Conservation (phyloP, 192 early-diverging fungal species). For the Coemansia sp. region DNA sequence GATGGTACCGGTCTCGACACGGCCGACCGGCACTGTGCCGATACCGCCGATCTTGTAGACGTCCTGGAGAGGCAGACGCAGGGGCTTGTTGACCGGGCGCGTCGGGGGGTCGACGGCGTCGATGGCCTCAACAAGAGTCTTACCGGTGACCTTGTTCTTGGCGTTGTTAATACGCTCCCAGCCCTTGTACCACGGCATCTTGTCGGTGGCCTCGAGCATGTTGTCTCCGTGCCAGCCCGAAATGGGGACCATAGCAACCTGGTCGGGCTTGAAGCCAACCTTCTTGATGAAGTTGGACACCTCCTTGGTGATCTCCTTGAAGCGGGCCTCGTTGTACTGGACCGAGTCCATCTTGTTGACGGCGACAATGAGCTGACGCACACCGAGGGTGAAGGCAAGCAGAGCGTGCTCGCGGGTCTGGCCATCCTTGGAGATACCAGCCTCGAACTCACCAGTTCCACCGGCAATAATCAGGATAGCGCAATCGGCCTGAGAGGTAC, state of each 20-base stretch:
- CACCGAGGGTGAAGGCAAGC: constrained; percentile 97
- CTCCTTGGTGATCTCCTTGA: constrained; percentile 95
- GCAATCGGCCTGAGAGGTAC: constrained; percentile 97
- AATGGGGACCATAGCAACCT: constrained; percentile 95
- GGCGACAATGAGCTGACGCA: constrained; percentile 96
- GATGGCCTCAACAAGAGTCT: constrained; percentile 92
- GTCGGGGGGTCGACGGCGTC: constrained; percentile 90
- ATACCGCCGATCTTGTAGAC: constrained; percentile 99
- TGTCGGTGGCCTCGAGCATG: constrained; percentile 89
- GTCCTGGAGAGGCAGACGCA: constrained; percentile 96
- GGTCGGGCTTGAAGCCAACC: constrained; percentile 92
- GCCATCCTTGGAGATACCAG: constrained; percentile 99
- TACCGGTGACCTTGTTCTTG: constrained; percentile 62
- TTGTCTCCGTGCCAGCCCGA: constrained; percentile 99
- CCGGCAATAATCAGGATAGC: constrained; percentile 94
- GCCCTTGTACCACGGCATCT: constrained; percentile 98
- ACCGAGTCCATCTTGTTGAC: constrained; percentile 99
- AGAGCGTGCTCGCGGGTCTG: constrained; percentile 99
- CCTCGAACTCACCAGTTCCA: constrained; percentile 89
- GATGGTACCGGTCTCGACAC: constrained; percentile 95
- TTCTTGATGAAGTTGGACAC: constrained; percentile 94
- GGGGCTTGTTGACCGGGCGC: constrained; percentile 89
- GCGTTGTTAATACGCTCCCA: constrained; percentile 86
- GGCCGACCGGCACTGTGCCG: constrained; percentile 94
- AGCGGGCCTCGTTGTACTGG: constrained; percentile 93